Evolutionary conservation across 352 stramenopile species (phyloP).

Genomic region (Aphanomyces stellatus): DNA sequence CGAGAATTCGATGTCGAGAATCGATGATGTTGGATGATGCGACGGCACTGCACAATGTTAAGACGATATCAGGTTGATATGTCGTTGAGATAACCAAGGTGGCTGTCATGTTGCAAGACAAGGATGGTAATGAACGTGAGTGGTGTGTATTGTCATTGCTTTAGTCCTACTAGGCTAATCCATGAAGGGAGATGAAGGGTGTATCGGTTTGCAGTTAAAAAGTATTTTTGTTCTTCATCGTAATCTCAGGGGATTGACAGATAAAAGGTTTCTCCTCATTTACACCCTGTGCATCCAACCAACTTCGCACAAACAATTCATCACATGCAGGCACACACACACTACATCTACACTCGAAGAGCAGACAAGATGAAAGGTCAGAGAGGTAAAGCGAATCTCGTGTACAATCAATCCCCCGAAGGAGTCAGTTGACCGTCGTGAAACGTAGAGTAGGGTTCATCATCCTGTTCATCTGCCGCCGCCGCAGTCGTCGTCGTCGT

Average conservation of each 20-base stretch:
- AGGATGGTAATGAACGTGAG: too few relatives aligned
- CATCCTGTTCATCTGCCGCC: conserved; percentile 55
- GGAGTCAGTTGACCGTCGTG: conserved; percentile 87
- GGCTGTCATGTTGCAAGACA: too few relatives aligned
- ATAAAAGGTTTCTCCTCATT: conserved; percentile 59
- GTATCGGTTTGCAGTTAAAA: conserved; percentile 86
- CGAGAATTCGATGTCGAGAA: too few relatives aligned
- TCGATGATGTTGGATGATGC: too few relatives aligned
- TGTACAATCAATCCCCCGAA: conserved; percentile 59
- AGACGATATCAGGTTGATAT: too few relatives aligned
- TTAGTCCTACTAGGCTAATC: too few relatives aligned
- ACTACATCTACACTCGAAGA: background rate
- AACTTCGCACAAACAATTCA: too few relatives aligned
- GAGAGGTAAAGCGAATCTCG: conserved; percentile 34
- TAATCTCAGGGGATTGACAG: conserved; percentile 80
- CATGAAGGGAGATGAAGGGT: too few relatives aligned
- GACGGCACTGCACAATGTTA: too few relatives aligned
- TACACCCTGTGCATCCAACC: conserved; percentile 20
- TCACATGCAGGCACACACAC: conserved; percentile 9
- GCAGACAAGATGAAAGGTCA: conserved; percentile 12
- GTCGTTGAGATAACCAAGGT: too few relatives aligned
- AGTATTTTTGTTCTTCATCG: conserved; percentile 63
- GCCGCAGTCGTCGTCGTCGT: background rate
- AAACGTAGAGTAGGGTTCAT: conserved; percentile 82
- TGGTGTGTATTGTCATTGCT: too few relatives aligned